phyloP scores from a whole-genome alignment of 2,329 filamentous ascomycete genomes.

The Hymenoscyphus fructigenus region DNA sequence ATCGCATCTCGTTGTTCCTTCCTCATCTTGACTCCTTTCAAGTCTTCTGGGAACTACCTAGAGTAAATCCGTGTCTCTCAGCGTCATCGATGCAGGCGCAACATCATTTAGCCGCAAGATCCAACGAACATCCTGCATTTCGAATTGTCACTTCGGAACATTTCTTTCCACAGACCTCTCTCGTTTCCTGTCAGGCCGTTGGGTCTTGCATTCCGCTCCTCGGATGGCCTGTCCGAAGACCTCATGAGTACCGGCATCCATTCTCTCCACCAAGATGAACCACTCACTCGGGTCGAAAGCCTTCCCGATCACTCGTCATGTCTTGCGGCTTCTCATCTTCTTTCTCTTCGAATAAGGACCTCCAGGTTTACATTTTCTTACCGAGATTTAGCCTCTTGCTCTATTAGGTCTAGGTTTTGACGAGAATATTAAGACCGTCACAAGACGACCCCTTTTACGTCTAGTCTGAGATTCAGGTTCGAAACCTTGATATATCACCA shows the following conservation, averaged over 20 bases:
- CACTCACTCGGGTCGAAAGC: constrained; percentile 2
- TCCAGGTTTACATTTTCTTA: not conserved
- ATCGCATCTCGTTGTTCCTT: not conserved
- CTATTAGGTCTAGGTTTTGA: not conserved
- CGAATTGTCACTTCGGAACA: constrained; percentile 4
- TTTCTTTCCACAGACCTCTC: constrained; percentile 1
- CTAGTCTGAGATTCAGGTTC: not conserved
- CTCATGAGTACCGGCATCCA: not conserved
- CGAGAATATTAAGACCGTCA: not conserved
- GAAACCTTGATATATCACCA: not conserved
- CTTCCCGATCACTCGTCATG: not conserved
- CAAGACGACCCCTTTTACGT: not conserved
- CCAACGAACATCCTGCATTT: constrained; percentile 4
- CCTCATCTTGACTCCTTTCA: not conserved
- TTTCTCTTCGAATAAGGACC: not conserved
- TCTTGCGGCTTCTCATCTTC: not conserved
- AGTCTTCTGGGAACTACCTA: not conserved
- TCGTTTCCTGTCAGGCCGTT: constrained; percentile 12
- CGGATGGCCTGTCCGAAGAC: not conserved
- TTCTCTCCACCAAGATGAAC: not conserved
- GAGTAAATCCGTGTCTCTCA: not conserved
- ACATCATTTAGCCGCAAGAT: not conserved
- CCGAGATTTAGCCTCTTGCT: not conserved
- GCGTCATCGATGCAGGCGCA: constrained; percentile 3
- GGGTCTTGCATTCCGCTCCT: not conserved